phyloP scores from a whole-genome alignment of 192 early-diverging fungal species.

The Coemansia sp. region DNA sequence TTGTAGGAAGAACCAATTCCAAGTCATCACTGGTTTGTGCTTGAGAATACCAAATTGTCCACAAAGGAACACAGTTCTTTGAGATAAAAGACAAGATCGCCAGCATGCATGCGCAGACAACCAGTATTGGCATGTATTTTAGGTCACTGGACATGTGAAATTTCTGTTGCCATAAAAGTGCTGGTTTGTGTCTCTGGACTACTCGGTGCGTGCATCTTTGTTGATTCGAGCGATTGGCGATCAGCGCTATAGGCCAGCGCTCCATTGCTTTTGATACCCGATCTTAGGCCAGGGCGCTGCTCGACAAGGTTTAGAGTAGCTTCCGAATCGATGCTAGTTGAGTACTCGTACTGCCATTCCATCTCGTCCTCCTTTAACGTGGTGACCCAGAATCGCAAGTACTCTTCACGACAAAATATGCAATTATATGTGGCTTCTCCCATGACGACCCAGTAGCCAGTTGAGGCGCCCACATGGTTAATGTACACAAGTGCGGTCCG shows the following conservation, averaged over 20 bases:
- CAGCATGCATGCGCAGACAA: no score
- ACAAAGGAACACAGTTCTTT: no score
- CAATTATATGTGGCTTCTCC: conserved; percentile 8
- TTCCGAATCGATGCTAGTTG: no score
- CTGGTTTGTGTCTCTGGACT: no score
- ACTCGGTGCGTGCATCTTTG: no score
- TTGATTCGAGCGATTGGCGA: neutral
- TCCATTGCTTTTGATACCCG: neutral
- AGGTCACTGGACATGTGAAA: no score
- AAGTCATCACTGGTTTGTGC: no score
- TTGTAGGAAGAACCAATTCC: no score
- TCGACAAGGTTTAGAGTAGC: neutral
- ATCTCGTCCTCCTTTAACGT: neutral
- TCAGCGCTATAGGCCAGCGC: neutral
- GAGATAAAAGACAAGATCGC: no score
- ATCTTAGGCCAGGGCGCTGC: neutral
- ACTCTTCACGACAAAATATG: conserved; percentile 3
- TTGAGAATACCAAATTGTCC: no score
- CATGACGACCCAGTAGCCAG: conserved; percentile 13
- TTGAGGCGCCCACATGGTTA: conserved; percentile 2
- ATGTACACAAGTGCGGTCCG: conserved; percentile 7
- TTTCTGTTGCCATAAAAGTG: no score
- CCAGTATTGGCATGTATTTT: no score
- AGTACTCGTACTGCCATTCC: neutral
- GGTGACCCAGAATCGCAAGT: conserved; percentile 1